phyloP scores from a whole-genome alignment of 140 eudicot species.

The Ambrosia hybrid region DNA sequence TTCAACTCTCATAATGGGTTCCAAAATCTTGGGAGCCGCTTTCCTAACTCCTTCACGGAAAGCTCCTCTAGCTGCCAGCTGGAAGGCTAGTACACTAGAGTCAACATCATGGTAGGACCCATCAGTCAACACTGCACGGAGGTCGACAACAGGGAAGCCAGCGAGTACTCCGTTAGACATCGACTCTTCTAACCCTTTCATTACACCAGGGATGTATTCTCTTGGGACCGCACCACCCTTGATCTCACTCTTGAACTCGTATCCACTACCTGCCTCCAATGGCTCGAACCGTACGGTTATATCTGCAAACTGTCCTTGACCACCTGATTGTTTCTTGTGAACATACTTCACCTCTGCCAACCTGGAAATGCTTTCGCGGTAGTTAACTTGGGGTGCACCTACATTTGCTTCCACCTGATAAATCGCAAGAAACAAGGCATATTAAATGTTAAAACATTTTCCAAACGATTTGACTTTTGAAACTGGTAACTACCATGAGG shows the following conservation, averaged over 20 bases:
- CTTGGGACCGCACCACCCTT: constrained; percentile 95
- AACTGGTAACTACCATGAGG: not conserved
- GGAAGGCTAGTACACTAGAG: constrained; percentile 93
- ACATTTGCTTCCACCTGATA: constrained; percentile 91
- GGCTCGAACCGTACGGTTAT: constrained; percentile 84
- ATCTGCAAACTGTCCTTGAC: constrained; percentile 94
- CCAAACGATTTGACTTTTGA: not conserved
- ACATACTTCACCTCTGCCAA: constrained; percentile 71
- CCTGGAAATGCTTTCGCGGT: constrained; percentile 87
- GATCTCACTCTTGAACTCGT: constrained; percentile 94
- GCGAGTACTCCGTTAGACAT: constrained; percentile 88
- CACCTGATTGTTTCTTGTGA: constrained; percentile 98
- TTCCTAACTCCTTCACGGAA: constrained; percentile 88
- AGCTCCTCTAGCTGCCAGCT: constrained; percentile 97
- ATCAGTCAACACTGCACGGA: constrained; percentile 78
- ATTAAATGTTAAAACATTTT: constrained; percentile 8
- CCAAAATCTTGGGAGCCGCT: constrained; percentile 83
- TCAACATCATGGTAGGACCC: constrained; percentile 97
- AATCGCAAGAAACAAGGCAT: constrained; percentile 7
- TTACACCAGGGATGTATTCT: constrained; percentile 92
- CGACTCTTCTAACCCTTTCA: constrained; percentile 91
- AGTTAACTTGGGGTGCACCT: constrained; percentile 99
- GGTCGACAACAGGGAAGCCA: constrained; percentile 93
- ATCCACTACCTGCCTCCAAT: constrained; percentile 84
- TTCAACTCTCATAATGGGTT: constrained; percentile 93